These are phyloP conservation scores for Salix viminalis DNA, from an alignment of 345 rosid genomes.

Conservation along the genomic window DNA sequence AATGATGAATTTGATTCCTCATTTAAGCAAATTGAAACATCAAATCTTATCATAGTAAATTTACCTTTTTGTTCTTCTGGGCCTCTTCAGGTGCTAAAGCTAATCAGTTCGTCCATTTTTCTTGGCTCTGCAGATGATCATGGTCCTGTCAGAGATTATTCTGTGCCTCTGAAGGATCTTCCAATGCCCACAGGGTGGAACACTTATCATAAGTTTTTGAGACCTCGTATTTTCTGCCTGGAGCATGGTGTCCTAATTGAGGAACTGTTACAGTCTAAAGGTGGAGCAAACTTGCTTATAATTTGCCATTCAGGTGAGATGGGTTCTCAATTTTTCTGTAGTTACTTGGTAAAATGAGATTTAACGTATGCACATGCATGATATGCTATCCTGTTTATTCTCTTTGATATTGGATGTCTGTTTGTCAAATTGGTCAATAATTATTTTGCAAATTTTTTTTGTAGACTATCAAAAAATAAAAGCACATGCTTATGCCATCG, in stretches of 20 bases:
- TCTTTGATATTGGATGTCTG: not conserved
- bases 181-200: slow-evolving; percentile 42
- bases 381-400: not conserved
- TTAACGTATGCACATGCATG: not conserved
- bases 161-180: slow-evolving; percentile 28
- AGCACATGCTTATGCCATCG: slow-evolving; percentile 71
- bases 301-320: slow-evolving; percentile 93
- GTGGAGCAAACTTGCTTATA: slow-evolving; percentile 74
- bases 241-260: slow-evolving; percentile 82
- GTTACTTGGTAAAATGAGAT: slow-evolving; percentile 1
- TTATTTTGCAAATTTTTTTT: not conserved
- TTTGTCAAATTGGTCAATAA: not conserved
- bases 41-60: slow-evolving; percentile 1
- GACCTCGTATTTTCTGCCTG: slow-evolving; percentile 93
- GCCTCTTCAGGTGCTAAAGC: slow-evolving; percentile 8
- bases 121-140: slow-evolving; percentile 26
- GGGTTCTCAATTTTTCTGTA: not conserved
- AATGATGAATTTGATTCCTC: not conserved
- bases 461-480: slow-evolving; percentile 89
- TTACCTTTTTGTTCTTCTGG: slow-evolving; percentile 5
- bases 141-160: slow-evolving; percentile 11
- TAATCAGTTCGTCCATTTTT: slow-evolving; percentile 12
- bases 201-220: slow-evolving; percentile 44
- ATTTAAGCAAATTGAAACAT: slow-evolving; percentile 1
- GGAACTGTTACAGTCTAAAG: slow-evolving; percentile 63